Evolutionary conservation across 306 rosid species (phyloP), one percentile per base, ranked within the genome.

Genomic region (Pterocarpus santalinus): DNA sequence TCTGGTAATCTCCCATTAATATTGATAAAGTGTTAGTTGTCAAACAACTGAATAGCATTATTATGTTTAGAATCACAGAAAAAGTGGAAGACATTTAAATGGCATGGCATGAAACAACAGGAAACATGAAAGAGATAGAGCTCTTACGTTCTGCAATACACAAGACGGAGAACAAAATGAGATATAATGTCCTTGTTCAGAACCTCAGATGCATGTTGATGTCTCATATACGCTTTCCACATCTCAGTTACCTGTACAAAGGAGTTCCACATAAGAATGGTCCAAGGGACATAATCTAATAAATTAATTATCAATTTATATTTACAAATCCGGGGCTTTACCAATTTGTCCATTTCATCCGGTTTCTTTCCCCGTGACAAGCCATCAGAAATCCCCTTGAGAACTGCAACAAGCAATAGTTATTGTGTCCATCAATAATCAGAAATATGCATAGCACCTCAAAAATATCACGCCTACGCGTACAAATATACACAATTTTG

Each of bases 131-230:
- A 53, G 41, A 69, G 13, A 72, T 12, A 53, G 28, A 8, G 41
- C 3, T 51, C 91, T 83, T 77, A 95, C 99, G 97, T 88, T 89
- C 98, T 90, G 81, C 98, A 93, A 84, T 93, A 91, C 43, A 93
- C 99, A 12, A 95, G 94, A 39, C 97, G 94, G 15, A 95, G 88
- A 69, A 92, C 99, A 80, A 91, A 95, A 85, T 93, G 99, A 30
- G 99, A 93, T 74, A 95, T 93, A 13, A 93, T 89, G 86, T 93
- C 99, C 92, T 91, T 95, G 85, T 90, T 93, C 75, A 81, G 44
- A 81, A 52, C 80, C 78, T 95, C 93, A 9, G 92, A 86, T 52
- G 93, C 75, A 65, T 85, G 82, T 72, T 90, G 93, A 71, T 90
- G 96, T 77, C 88, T 82, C 97, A 93, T 93, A 68, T 90, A 69